These are phyloP conservation scores for Fusarium staphyleae DNA, from an alignment of 2,329 filamentous ascomycete genomes.

Conservation along the genomic window DNA sequence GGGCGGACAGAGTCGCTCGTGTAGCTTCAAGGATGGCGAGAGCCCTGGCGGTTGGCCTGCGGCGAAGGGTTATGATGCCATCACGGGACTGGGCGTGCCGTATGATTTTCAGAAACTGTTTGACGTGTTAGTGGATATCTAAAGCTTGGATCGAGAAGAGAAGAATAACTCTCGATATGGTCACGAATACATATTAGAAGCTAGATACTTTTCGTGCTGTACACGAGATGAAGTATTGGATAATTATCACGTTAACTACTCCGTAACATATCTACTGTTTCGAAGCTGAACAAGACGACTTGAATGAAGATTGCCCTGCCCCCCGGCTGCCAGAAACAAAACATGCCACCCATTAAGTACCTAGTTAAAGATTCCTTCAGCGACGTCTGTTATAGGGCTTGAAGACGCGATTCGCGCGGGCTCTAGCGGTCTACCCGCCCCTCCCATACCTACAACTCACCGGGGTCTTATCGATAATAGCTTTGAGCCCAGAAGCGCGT, in stretches of 20 bases:
- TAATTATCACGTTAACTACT: too few species aligned
- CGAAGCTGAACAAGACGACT: too few species aligned
- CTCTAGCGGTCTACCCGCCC: slow-evolving; percentile 21
- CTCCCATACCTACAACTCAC: not conserved
- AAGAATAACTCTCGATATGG: not conserved
- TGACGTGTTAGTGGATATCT: slow-evolving; percentile 42
- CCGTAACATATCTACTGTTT: too few species aligned
- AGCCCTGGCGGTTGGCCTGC: slow-evolving; percentile 54
- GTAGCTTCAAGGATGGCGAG: slow-evolving; percentile 46
- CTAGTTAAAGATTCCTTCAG: not conserved
- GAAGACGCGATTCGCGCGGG: slow-evolving; percentile 8
- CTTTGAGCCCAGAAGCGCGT: slow-evolving; percentile 22
- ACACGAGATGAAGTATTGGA: too few species aligned
- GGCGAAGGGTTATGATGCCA: slow-evolving; percentile 54
- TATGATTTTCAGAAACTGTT: slow-evolving; percentile 51
- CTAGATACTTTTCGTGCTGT: not conserved
- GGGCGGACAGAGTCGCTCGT: slow-evolving; percentile 51
- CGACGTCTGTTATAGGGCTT: not conserved
- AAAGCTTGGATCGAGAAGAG: not conserved
- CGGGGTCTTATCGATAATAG: slow-evolving; percentile 16
- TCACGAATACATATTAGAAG: not conserved
- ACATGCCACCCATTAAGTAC: slow-evolving; percentile 4
- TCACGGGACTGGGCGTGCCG: slow-evolving; percentile 59
- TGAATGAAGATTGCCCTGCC: not conserved
- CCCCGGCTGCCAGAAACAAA: not conserved